These are phyloP conservation scores for Boletus rufocinnamomeus DNA, from an alignment of 768 basidiomycete genomes.

Conservation along the genomic window DNA sequence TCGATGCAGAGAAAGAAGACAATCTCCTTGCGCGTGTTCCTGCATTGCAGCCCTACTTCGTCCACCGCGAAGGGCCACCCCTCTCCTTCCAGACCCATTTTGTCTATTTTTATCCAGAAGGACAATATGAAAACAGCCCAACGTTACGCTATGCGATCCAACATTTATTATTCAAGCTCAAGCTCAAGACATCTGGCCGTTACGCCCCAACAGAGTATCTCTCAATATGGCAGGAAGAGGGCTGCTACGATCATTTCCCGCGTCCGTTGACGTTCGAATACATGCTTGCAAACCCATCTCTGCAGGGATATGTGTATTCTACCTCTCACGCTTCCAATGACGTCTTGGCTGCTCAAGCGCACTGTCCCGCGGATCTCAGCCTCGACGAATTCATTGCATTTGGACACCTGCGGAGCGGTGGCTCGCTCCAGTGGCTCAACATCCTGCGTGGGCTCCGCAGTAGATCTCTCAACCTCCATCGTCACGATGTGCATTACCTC, in stretches of 20 bases:
- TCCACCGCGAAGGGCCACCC: no score
- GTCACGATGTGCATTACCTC: no score
- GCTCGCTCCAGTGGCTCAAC: no score
- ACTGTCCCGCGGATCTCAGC: no score
- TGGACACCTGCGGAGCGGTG: no score
- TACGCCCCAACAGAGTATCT: background rate
- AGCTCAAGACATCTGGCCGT: no score
- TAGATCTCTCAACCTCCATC: no score
- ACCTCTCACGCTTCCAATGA: background rate
- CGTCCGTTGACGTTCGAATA: background rate
- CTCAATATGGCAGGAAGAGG: background rate
- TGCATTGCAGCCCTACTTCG: background rate
- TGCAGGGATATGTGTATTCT: background rate
- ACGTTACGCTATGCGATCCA: background rate
- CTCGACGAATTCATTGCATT: no score
- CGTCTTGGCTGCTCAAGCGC: background rate
- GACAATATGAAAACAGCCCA: background rate
- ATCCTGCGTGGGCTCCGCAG: no score
- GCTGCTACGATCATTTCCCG: background rate
- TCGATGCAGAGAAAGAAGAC: background rate
- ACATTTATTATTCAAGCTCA: no score
- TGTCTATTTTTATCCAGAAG: background rate
- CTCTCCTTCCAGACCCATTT: background rate
- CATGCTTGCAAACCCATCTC: accelerated
- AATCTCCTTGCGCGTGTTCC: background rate